Base-by-base conservation (phyloP, 352 stramenopile genomes). In the Globisporangium emineosum region DNA sequence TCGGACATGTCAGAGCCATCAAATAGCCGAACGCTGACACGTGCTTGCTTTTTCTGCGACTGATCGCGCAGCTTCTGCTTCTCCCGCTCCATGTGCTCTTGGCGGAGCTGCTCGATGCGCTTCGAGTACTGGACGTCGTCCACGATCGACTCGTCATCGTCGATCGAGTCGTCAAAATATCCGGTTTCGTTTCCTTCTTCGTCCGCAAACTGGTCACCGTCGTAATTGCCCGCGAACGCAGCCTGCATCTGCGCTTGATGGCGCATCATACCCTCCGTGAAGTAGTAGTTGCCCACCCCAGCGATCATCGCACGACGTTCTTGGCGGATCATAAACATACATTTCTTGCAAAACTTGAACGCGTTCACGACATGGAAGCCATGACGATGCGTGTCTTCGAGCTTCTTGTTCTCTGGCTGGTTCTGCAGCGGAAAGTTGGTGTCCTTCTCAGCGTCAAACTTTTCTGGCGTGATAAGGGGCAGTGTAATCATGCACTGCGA, bases 261-360 rank as follows among this genome's bases (percentile, higher is more conserved):
- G 55, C 74, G 77, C 57, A 83, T 67, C 76, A 86, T 82, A 21
- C 74, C 75, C 6, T 59, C 58, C 2, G 76, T 69, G 1, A 76
- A 73, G 64, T 83, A 82, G 71, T 81, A 83, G 55, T 83, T 78
- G 3, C 61, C 70, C 0, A 76, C 69, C 1, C 78, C 76, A 29
- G 70, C 62, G 67, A 81, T 74, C 45, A 74, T 81, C 2, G 75
- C 78, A 56, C 88, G 87, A 33, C 82, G 82, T 40, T 91, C 80
- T 27, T 86, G 77, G 6, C 79, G 79, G 49, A 89, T 45, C 37
- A 78, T 37, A 56, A 70, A 45, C 37, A 45, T 79, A 70, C 83
- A 91, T 56, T 91, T 91, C 62, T 89, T 85, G 68, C 83, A 91
- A 37, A 91, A 72, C 70, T 89, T 90, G 29, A 90, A 77, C 50